Percentiles rank a stretch among this genome's conserved stretches.
phyloP scores from a whole-genome alignment of 768 basidiomycete genomes.

The Tremella fuciformis region DNA sequence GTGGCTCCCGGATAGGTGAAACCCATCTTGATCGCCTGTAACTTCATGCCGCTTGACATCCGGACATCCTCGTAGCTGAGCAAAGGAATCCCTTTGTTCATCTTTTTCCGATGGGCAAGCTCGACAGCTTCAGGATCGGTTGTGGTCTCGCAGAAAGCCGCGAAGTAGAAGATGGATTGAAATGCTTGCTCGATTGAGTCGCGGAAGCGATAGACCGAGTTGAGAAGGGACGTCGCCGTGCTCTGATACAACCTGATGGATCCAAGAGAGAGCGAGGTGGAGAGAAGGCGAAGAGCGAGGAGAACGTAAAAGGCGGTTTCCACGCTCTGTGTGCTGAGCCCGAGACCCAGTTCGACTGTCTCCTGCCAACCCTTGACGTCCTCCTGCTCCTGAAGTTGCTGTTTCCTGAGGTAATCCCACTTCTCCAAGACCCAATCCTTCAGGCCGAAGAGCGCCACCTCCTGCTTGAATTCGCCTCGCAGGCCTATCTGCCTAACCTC shows the following conservation, averaged over 20 bases:
- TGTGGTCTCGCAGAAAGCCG: conserved; percentile 76
- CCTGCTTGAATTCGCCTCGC: conserved; percentile 72
- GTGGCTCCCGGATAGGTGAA: conserved; percentile 76
- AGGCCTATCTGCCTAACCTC: conserved; percentile 68
- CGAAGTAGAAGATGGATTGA: conserved; percentile 81
- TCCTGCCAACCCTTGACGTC: conserved; percentile 7
- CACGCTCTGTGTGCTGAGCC: conserved; percentile 17
- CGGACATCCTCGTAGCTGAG: conserved; percentile 30
- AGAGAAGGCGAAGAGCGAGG: conserved; percentile 67
- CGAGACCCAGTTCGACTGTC: conserved; percentile 11
- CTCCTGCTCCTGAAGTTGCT: conserved; percentile 51
- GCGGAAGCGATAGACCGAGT: conserved; percentile 63
- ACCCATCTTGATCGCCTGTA: conserved; percentile 65
- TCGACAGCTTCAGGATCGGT: conserved; percentile 52
- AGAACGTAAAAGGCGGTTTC: conserved; percentile 56
- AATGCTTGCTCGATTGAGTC: conserved; percentile 71
- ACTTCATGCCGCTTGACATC: conserved; percentile 61
- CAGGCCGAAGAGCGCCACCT: conserved; percentile 76
- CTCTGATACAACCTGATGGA: conserved; percentile 77
- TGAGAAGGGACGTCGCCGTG: conserved; percentile 69
- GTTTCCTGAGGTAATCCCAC: conserved; percentile 67
- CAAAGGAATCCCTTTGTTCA: neutral
- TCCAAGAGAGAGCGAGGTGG: conserved; percentile 71
- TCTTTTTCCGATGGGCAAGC: conserved; percentile 55
- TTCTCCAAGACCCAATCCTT: conserved; percentile 78